phyloP scores from a whole-genome alignment of 306 rosid genomes.

The Prunus mira region DNA sequence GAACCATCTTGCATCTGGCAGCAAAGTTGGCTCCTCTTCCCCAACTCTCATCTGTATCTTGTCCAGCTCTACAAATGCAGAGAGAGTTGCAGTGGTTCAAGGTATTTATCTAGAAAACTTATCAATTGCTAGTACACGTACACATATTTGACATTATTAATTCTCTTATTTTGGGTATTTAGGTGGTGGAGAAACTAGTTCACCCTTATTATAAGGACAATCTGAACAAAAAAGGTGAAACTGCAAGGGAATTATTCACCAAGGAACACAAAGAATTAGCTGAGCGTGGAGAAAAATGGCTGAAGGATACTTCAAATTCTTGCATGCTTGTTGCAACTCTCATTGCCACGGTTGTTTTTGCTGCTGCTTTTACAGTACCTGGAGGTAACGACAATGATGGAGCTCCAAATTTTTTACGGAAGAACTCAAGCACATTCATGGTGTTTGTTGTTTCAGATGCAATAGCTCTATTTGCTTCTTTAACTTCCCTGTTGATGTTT shows the following conservation, averaged over 20 bases:
- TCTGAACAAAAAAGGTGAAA: background rate
- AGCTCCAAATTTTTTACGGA: constrained; percentile 33
- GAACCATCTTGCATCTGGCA: constrained; percentile 43
- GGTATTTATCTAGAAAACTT: background rate
- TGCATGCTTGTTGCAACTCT: constrained; percentile 54
- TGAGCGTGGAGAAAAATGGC: constrained; percentile 10
- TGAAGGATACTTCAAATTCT: constrained; percentile 53
- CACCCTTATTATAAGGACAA: constrained; percentile 7
- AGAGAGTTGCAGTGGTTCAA: constrained; percentile 37
- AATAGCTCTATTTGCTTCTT: constrained; percentile 47
- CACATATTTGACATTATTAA: background rate
- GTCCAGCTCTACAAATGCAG: constrained; percentile 61
- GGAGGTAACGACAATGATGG: constrained; percentile 48
- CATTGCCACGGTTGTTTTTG: constrained; percentile 48
- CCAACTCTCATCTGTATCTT: constrained; percentile 35
- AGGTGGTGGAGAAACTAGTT: constrained; percentile 10
- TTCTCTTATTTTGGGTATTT: background rate
- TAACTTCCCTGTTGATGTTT: constrained; percentile 49
- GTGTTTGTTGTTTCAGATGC: constrained; percentile 44
- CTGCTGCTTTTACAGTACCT: constrained; percentile 48
- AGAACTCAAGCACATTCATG: constrained; percentile 24
- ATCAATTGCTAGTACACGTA: background rate
- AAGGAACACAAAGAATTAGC: background rate
- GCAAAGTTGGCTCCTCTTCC: constrained; percentile 38
- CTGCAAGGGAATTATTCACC: constrained; percentile 12